These are phyloP conservation scores for Lasiodiplodia sp. DNA, from an alignment of 2,329 filamentous ascomycete genomes.

Conservation along the genomic window DNA sequence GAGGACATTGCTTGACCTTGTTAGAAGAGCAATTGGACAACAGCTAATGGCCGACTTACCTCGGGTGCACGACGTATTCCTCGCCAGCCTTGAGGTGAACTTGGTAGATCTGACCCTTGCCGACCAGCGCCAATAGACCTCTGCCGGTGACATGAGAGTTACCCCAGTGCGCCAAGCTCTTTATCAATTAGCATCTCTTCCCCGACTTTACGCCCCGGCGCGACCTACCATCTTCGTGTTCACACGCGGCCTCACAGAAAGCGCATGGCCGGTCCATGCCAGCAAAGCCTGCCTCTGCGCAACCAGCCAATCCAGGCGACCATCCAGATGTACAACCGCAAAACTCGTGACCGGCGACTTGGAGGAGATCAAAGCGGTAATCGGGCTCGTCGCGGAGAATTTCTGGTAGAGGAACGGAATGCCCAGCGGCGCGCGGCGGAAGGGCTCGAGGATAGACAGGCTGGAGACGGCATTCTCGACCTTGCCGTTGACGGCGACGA, in stretches of 20 bases:
- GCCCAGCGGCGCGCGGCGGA: slow-evolving; percentile 79
- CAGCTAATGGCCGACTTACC: slow-evolving; percentile 46
- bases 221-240: slow-evolving; percentile 71
- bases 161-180: slow-evolving; percentile 86
- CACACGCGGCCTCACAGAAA: slow-evolving; percentile 76
- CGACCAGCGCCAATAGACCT: slow-evolving; percentile 82
- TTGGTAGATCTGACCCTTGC: slow-evolving; percentile 89
- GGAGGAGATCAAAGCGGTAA: slow-evolving; percentile 87
- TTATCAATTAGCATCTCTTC: slow-evolving; percentile 47
- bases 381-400: slow-evolving; percentile 84
- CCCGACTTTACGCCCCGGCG: neutral
- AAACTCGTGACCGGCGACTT: slow-evolving; percentile 88
- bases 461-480: slow-evolving; percentile 91
- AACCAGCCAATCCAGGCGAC: slow-evolving; percentile 94
- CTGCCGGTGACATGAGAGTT: slow-evolving; percentile 87
- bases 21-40: neutral
- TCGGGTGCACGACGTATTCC: slow-evolving; percentile 88
- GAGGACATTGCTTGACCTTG: slow-evolving; percentile 73
- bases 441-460: slow-evolving; percentile 83
- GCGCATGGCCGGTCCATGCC: slow-evolving; percentile 94
- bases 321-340: slow-evolving; percentile 86
- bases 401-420: slow-evolving; percentile 95
- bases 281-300: slow-evolving; percentile 85
- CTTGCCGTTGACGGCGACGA: slow-evolving; percentile 89
- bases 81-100: slow-evolving; percentile 82